Conservation (phyloP, 2,329 filamentous ascomycete species). For the Fusarium zealandicum region DNA sequence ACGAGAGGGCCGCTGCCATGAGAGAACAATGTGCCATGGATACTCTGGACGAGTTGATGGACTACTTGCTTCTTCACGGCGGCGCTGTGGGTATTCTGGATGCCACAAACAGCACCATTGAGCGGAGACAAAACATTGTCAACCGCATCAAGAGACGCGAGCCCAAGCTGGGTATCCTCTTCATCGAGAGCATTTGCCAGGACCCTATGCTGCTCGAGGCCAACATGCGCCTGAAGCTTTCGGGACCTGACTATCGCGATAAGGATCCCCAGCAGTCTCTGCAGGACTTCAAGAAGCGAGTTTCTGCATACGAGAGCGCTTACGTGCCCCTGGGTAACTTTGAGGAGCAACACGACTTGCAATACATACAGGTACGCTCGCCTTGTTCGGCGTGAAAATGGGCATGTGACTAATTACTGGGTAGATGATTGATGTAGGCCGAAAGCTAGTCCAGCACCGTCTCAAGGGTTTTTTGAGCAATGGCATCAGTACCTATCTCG, state of each 20-base stretch:
- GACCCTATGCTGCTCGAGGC: constrained; percentile 86
- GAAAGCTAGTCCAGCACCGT: constrained; percentile 90
- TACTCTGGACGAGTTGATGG: constrained; percentile 88
- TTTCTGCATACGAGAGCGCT: constrained; percentile 91
- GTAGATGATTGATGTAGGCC: constrained; percentile 93
- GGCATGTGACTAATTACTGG: constrained; percentile 36
- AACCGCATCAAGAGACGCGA: constrained; percentile 82
- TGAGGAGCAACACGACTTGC: constrained; percentile 88
- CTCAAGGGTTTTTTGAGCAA: constrained; percentile 91
- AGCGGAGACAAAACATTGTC: constrained; percentile 83
- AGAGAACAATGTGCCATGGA: constrained; percentile 92
- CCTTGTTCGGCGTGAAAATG: not conserved
- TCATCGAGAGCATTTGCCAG: constrained; percentile 92
- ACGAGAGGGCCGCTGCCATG: constrained; percentile 80
- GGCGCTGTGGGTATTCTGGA: constrained; percentile 95
- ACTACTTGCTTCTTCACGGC: constrained; percentile 82
- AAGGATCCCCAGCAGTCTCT: constrained; percentile 88
- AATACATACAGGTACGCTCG: constrained; percentile 78
- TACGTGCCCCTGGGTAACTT: constrained; percentile 91
- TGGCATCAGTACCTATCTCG: constrained; percentile 91
- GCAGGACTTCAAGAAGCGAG: constrained; percentile 90
- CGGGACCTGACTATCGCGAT: constrained; percentile 92
- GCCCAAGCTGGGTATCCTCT: constrained; percentile 88
- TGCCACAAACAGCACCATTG: constrained; percentile 94
- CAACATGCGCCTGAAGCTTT: constrained; percentile 96